These are phyloP conservation scores for Mycena olivaceomarginata DNA, from an alignment of 768 basidiomycete species.

Conservation along the genomic window DNA sequence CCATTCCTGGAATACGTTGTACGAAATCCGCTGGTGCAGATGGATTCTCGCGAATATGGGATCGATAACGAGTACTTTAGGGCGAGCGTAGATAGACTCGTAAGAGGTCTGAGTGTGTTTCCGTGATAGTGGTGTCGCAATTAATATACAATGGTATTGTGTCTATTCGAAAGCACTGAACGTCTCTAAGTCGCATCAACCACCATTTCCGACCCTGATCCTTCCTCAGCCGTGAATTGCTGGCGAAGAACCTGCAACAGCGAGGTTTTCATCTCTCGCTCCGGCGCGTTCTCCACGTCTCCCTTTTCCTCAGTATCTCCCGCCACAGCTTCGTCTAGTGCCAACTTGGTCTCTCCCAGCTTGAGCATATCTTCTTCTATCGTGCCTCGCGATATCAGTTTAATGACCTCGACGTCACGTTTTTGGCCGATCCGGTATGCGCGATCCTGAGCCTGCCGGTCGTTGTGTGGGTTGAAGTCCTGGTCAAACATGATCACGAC, in stretches of 20 bases:
- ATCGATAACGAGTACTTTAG: constrained; percentile 97
- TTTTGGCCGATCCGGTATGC: constrained; percentile 98
- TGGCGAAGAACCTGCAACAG: constrained; percentile 90
- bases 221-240: constrained; percentile 72
- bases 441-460: constrained; percentile 97
- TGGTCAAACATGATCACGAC: constrained; percentile 99
- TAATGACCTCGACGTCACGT: constrained; percentile 95
- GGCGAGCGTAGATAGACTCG: constrained; percentile 83
- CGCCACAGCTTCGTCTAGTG: constrained; percentile 95
- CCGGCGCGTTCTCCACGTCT: constrained; percentile 73
- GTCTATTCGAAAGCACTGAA: constrained; percentile 41
- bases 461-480: constrained; percentile 99
- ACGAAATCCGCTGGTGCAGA: constrained; percentile 89
- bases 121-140: constrained; percentile 48
- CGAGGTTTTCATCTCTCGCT: constrained; percentile 90
- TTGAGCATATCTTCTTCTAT: constrained; percentile 98
- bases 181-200: constrained; percentile 37
- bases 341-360: constrained; percentile 93
- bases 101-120: constrained; percentile 75
- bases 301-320: constrained; percentile 80
- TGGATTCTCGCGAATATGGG: constrained; percentile 90
- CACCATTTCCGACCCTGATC: constrained; percentile 12
- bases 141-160: constrained; percentile 36
- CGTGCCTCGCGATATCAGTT: constrained; percentile 92
- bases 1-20: constrained; percentile 97